A percentile compares a stretch with the other conserved stretches of the same genome.
Evolutionary conservation across 2,329 filamentous ascomycete genomes (phyloP).

Genomic region (Penicillium sp.): DNA sequence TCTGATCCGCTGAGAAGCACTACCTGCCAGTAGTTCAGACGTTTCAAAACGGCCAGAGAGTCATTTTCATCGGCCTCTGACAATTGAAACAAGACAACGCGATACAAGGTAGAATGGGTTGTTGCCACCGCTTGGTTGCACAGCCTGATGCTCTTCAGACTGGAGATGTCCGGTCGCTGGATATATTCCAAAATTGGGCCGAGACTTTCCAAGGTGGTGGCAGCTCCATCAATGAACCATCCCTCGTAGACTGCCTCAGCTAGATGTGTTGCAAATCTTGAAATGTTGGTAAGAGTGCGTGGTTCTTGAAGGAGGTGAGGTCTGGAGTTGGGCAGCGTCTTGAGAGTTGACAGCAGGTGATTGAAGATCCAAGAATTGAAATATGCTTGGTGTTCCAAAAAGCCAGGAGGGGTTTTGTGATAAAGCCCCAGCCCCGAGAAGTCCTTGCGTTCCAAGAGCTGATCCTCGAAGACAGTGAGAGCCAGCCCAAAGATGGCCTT

Average conservation of each 20-base stretch:
- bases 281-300: constrained; percentile 80
- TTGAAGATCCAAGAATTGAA: constrained; percentile 89
- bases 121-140: constrained; percentile 79
- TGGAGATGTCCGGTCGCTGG: constrained; percentile 77
- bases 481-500: constrained; percentile 77
- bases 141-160: constrained; percentile 83
- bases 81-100: constrained; percentile 75
- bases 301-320: constrained; percentile 76
- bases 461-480: constrained; percentile 78
- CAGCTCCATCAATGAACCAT: constrained; percentile 90
- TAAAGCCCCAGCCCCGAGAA: constrained; percentile 86
- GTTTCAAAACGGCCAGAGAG: constrained; percentile 72
- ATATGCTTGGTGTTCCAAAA: constrained; percentile 90
- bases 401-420: constrained; percentile 85
- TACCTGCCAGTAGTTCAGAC: constrained; percentile 93
- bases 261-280: constrained; percentile 76
- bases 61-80: constrained; percentile 78
- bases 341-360: constrained; percentile 70
- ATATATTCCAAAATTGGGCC: constrained; percentile 86
- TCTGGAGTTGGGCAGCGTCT: constrained; percentile 68
- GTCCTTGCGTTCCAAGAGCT: constrained; percentile 82
- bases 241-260: constrained; percentile 92
- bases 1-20: constrained; percentile 79
- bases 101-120: constrained; percentile 75
- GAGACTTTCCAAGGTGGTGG: constrained; percentile 79